These are phyloP conservation scores for Tripidium arundinaceum DNA, from an alignment of 202 grass and related monocot species.

Conservation along the genomic window DNA sequence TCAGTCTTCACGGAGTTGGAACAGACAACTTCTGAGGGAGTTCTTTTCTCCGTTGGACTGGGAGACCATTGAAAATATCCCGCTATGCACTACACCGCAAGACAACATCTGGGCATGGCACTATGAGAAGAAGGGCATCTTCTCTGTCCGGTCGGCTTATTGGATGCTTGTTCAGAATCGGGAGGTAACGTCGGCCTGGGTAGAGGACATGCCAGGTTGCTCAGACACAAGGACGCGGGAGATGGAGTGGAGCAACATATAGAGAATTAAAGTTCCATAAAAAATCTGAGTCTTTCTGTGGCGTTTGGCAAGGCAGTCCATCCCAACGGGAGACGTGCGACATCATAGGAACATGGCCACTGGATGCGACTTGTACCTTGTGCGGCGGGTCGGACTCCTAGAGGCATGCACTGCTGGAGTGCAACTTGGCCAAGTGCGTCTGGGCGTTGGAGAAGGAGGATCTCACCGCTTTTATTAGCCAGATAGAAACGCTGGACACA, in stretches of 20 bases:
- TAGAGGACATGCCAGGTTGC: fast-evolving
- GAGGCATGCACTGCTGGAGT: neutral
- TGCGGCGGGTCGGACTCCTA: neutral
- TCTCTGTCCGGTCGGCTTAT: neutral
- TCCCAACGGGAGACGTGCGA: neutral
- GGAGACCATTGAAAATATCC: neutral
- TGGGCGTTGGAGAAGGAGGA: neutral
- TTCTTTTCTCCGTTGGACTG: neutral
- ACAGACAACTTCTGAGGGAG: too few relatives aligned
- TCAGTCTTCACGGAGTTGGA: too few relatives aligned
- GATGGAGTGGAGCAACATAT: neutral
- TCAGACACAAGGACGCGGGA: neutral
- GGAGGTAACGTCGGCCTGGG: neutral
- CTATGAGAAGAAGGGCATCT: neutral
- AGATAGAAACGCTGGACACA: too few relatives aligned
- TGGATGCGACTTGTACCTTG: neutral
- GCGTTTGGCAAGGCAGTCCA: neutral
- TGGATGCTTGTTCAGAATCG: neutral
- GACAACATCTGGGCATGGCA: neutral
- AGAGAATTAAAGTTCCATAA: neutral
- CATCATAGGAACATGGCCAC: neutral
- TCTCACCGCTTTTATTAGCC: too few relatives aligned
- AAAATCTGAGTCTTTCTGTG: neutral
- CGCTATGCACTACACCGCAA: fast-evolving
- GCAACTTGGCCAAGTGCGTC: neutral